Evolutionary conservation across 176 grass and related monocot genomes (phyloP).

Genomic region (Triticum timopheevii): DNA sequence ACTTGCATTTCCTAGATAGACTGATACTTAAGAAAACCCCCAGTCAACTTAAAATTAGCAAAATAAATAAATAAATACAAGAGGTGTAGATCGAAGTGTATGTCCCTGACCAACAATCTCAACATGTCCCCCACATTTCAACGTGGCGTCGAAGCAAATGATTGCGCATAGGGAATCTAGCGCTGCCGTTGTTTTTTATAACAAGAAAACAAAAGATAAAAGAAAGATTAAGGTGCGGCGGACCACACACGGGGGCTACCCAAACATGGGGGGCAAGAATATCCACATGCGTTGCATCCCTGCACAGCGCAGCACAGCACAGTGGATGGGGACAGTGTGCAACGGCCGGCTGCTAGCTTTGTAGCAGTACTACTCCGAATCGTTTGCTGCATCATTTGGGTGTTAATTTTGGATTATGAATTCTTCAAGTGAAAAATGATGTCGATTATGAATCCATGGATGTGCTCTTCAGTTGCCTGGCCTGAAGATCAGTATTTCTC

Average conservation of each 20-base stretch:
- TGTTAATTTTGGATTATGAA: no score
- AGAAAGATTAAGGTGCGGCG: not conserved
- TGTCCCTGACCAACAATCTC: not conserved
- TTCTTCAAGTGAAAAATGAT: no score
- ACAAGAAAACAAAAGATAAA: not conserved
- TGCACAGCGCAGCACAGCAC: not conserved
- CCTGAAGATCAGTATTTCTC: no score
- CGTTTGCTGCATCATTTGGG: no score
- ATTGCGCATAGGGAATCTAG: not conserved
- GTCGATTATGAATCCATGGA: no score
- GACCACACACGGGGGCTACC: constrained; percentile 29
- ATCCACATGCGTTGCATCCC: constrained; percentile 8
- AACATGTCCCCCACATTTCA: not conserved
- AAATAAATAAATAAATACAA: no score
- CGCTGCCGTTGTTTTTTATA: not conserved
- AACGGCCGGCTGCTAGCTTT: constrained; percentile 16
- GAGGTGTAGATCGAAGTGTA: not conserved
- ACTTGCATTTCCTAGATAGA: not conserved
- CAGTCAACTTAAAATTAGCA: no score
- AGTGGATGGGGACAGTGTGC: not conserved
- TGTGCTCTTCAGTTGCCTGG: no score
- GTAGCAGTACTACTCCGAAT: no score
- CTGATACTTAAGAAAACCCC: no score
- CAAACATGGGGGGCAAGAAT: constrained; percentile 29
- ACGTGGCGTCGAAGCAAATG: not conserved